Percentiles rank a stretch among this genome's conserved stretches.
phyloP scores from a whole-genome alignment of 192 early-diverging fungal genomes.

The Rhizophagus prolifer region DNA sequence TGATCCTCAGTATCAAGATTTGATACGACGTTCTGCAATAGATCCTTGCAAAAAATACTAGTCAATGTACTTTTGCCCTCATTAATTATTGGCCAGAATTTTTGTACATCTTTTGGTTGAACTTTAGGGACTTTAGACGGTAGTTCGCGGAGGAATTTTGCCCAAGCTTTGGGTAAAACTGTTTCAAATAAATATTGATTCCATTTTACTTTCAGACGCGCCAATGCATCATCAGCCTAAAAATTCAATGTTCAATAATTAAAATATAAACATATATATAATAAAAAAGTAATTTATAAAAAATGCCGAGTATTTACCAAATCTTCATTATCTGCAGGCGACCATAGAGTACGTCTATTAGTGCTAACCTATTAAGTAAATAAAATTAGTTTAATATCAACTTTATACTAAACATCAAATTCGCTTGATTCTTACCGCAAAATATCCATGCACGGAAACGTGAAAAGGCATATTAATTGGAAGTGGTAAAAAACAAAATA shows the following conservation, averaged over 20 bases:
- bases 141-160: background rate
- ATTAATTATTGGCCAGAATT: conserved; percentile 2
- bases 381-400: background rate
- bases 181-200: background rate
- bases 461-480: conserved; percentile 34
- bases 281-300: background rate
- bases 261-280: background rate
- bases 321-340: background rate
- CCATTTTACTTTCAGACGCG: conserved; percentile 1
- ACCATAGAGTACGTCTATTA: background rate
- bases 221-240: background rate
- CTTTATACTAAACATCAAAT: background rate
- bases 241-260: too few species aligned
- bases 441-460: conserved; percentile 43
- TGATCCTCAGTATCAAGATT: background rate
- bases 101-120: background rate
- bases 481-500: conserved; percentile 46
- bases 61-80: too few species aligned
- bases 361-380: background rate
- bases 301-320: background rate
- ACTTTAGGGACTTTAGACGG: background rate
- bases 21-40: background rate
- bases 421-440: conserved; percentile 29
- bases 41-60: background rate
- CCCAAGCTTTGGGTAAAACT: background rate